Base-by-base conservation (phyloP, 352 stramenopile species). In the Phytophthora quininea region DNA sequence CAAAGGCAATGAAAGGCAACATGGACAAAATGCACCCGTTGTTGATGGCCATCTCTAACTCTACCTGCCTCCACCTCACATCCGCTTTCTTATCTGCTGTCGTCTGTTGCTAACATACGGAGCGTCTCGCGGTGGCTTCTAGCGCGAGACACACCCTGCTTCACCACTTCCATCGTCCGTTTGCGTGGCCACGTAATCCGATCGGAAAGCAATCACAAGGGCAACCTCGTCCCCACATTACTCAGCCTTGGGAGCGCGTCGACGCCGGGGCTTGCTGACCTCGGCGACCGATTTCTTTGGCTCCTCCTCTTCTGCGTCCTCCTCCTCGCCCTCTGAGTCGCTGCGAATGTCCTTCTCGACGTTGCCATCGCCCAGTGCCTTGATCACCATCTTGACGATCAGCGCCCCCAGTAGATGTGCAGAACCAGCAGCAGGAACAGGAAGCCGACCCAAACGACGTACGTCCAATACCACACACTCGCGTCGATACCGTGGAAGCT, bases 311-410 rank as follows among this genome's bases (percentile, higher is more conserved):
- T 64, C 48, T 3, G 64, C 47, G 10, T 55, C 63, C 24, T 79
- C 73, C 46, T 73, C 77, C 30, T 93, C 85, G 59, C 64, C 73
- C 63, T 92, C 86, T 35, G 86, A 93, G 63, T 91, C 86, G 62
- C 83, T 93, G 57, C 86, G 86, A 31, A 93, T 93, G 42, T 92
- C 86, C 68, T 92, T 92, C 66, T 93, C 82, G 15, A 91, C 84
- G 62, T 88, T 91, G 60, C 84, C 82, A 45, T 80, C 73, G 43
- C 74, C 60, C 7, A 93, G 71, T 38, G 80, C 81, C 67, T 84
- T 85, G 58, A 77, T 38, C 6, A 91, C 80, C 86, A 92, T 93
- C 62, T 88, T 85, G 72, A 80, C 77, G 54, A 93, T 93, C 62
- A 93, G 60, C 42, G 87, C 49, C 82, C 86, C 86, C 84, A 93